Evolutionary conservation across 768 basidiomycete species (phyloP), one percentile per base, ranked within the genome.

Genomic region (Leccinum truebloodii): DNA sequence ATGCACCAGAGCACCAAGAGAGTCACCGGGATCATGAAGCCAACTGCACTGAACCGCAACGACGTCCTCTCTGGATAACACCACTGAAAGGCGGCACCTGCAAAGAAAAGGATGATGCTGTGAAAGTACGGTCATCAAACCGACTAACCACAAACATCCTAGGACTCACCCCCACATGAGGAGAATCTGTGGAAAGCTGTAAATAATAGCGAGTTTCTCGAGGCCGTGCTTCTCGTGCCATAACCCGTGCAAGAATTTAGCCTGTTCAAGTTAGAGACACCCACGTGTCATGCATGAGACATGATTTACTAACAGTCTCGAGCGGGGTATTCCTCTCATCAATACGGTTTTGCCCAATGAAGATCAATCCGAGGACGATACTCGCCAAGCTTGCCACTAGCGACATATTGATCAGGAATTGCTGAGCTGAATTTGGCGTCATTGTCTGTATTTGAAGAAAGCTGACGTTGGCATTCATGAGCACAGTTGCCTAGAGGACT

Each of bases 81-180:
- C 71, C 73, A 74, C 59, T 75, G 67, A 0, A 60, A 48, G 0
- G 59, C 63, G 54, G 73, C 65, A 1, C 74, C 73, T 1, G 60
- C 63, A 37, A 62, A 67, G 63, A 75, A 74, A 35, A 74, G 57
- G 9, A 69, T 8, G 63, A 74, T 73, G 13, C 73, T 75, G 14
- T 13, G 12, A 34, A 39, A 30, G 2, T 28, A 20, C 16, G 18
- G 12, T 65, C 13, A 67, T 20, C 13, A 16, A 22, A 57, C 4
- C 3, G n/a, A 14, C 41, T 18, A 5, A 20, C 9, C 20, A 32
- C 6, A 18, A 49, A 0, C 28, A 18, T 3, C 22, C 26, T 28
- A 24, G 22, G 16, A 78, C 84, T 71, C 64, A 85, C 85, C 78
- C 80, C 84, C 84, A 86, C 75, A 86, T 79, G 41, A 86, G 73